Evolutionary conservation across 352 stramenopile genomes (phyloP), one percentile per base, ranked within the genome.

Genomic region (Blastocystis sp.): DNA sequence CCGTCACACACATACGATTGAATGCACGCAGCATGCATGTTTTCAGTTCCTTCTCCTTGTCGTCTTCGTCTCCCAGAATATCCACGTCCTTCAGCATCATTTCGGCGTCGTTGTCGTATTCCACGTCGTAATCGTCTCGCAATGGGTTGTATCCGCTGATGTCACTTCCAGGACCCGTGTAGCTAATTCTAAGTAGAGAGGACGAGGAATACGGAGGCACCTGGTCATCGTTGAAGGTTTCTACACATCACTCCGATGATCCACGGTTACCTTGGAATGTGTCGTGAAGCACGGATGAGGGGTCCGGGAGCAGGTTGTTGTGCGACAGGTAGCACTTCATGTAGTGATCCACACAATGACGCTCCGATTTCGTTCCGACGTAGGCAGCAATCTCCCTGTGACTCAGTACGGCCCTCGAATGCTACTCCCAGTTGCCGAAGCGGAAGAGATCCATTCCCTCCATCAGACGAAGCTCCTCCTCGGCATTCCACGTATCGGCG

Each of bases 61-160:
- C 78, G 24, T 92, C 92, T n/a, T 98, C 95, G 9, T 93, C 92
- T 24, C 94, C 93, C 82, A 89, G 89, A 76, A 95, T 95, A 87
- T 98, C 95, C 94, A 98, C 98, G 90, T 98, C 95, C 7, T 94
- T 94, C 38, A 98, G 89, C 48, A 97, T 94, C 68, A 97, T 76
- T 91, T 98, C 96, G 0, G 96, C 96, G 68, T 98, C 95, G 87
- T 98, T 98, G 77, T 98, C 95, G 90, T 96, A 98, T 91, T 98
- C 96, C 52, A 98, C 94, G 84, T 98, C 96, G 92, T 98, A 98
- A 88, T 98, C 95, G 10, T 95, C 94, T 79, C 96, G 94, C 38
- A 97, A 92, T 7, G 96, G 95, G 94, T 98, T 98, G 91, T 98
- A 98, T 21, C 96, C 96, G 0, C 94, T 93, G 17, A 95, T 89